Percentiles rank a stretch among this genome's conserved stretches.
These are phyloP conservation scores for Neurospora crassa DNA, from an alignment of 2,329 filamentous ascomycete genomes.

Conservation along the genomic window DNA sequence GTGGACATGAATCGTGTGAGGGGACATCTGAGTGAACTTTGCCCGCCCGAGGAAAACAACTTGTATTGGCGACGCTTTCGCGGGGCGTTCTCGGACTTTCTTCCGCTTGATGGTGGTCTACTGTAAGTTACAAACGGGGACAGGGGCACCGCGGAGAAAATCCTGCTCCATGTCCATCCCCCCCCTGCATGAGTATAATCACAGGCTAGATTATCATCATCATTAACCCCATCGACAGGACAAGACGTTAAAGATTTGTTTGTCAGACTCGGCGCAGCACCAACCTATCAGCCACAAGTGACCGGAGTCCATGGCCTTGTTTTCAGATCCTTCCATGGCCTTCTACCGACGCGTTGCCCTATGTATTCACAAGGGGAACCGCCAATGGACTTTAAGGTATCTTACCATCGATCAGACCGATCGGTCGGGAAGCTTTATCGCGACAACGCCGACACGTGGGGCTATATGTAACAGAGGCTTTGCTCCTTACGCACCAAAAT, in stretches of 20 bases:
- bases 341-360: not conserved
- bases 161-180: not conserved
- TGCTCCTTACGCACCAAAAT: not conserved
- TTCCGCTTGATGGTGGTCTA: not conserved
- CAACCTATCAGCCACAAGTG: not conserved
- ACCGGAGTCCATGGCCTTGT: not conserved
- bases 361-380: not conserved
- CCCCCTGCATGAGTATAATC: not conserved
- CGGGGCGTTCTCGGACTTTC: not conserved
- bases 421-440: not conserved
- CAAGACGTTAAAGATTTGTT: not conserved
- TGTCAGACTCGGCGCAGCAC: not conserved
- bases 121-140: not conserved
- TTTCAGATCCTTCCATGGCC: not conserved
- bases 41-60: not conserved
- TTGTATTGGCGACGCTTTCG: not conserved
- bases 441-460: not conserved
- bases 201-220: not conserved
- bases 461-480: not conserved
- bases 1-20: not conserved
- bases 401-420: not conserved
- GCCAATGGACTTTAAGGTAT: not conserved
- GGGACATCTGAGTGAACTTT: not conserved
- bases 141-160: not conserved
- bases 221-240: not conserved